A percentile compares a stretch with the other conserved stretches of the same genome.
Conservation (phyloP, 2,329 filamentous ascomycete species). For the Pezicula carpinea region DNA sequence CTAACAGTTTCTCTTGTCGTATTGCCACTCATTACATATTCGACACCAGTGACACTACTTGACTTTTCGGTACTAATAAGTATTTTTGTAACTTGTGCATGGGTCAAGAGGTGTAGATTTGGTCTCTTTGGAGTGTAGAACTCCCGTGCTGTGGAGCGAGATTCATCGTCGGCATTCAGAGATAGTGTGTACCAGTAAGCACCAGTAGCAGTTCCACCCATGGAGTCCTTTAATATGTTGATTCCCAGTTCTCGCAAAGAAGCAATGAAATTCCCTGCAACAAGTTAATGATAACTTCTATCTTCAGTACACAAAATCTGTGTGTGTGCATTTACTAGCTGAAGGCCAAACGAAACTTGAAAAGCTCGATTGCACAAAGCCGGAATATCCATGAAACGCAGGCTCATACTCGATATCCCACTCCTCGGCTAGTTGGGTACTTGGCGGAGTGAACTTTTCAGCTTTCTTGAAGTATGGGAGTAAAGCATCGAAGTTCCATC, state of each 20-base stretch:
- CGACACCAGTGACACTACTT: neutral
- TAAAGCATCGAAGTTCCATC: conserved; percentile 38
- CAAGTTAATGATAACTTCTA: neutral
- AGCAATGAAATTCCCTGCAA: conserved; percentile 10
- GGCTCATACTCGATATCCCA: conserved; percentile 31
- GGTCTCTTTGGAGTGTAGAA: conserved; percentile 31
- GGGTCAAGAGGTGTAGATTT: conserved; percentile 13
- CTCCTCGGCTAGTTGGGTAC: conserved; percentile 24
- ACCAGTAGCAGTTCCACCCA: conserved; percentile 31
- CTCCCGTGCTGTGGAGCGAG: conserved; percentile 32
- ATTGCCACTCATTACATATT: neutral
- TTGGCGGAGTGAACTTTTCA: conserved; percentile 31
- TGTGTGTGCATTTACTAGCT: conserved; percentile 22
- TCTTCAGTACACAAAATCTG: neutral
- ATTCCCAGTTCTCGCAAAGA: conserved; percentile 34
- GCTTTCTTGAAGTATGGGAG: conserved; percentile 38
- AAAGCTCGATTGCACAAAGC: conserved; percentile 35
- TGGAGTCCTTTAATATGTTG: conserved; percentile 31
- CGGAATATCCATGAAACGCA: conserved; percentile 29
- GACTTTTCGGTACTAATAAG: conserved; percentile 8
- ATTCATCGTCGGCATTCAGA: conserved; percentile 20
- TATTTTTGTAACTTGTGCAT: conserved; percentile 19
- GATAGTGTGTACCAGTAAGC: conserved; percentile 33
- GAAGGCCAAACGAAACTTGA: conserved; percentile 34
- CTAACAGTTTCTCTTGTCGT: conserved; percentile 4